phyloP scores from a whole-genome alignment of 257 asterid species.

The Capsicum chinense region DNA sequence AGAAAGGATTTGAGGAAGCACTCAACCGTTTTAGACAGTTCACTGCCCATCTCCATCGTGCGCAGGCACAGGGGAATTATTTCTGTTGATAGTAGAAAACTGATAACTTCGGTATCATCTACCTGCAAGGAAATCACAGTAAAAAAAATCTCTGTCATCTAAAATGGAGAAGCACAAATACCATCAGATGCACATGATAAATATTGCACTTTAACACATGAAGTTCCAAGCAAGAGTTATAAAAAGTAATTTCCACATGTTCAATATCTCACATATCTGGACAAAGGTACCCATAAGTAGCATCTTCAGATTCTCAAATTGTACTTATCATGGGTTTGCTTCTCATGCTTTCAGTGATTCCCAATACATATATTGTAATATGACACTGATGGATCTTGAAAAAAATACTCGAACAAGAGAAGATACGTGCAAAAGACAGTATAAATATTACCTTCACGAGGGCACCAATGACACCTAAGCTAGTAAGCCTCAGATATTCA shows the following conservation, averaged over 20 bases:
- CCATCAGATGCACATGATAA: background rate
- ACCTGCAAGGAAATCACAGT: slow-evolving; percentile 49
- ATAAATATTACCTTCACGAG: slow-evolving; percentile 77
- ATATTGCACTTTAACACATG: background rate
- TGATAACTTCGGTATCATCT: slow-evolving; percentile 91
- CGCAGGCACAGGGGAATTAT: slow-evolving; percentile 93
- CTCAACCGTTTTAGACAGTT: slow-evolving; percentile 90
- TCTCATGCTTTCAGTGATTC: background rate
- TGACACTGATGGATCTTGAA: background rate
- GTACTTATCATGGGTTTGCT: background rate
- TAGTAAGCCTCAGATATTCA: slow-evolving; percentile 93
- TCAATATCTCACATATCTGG: background rate
- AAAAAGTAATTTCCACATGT: background rate
- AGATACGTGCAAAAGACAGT: background rate
- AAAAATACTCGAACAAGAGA: slow-evolving; percentile 11
- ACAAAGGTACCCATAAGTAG: slow-evolving; percentile 12
- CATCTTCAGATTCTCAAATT: background rate
- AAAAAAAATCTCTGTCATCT: background rate
- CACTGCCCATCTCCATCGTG: slow-evolving; percentile 98
- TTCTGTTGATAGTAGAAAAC: slow-evolving; percentile 92
- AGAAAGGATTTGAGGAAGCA: slow-evolving; percentile 30
- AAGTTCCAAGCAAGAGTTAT: background rate
- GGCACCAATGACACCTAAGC: slow-evolving; percentile 97
- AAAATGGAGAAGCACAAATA: slow-evolving; percentile 1
- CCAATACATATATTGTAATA: background rate